Base-by-base conservation (phyloP, 169 alveolate species). In the Plasmodium chabaudi region DNA sequence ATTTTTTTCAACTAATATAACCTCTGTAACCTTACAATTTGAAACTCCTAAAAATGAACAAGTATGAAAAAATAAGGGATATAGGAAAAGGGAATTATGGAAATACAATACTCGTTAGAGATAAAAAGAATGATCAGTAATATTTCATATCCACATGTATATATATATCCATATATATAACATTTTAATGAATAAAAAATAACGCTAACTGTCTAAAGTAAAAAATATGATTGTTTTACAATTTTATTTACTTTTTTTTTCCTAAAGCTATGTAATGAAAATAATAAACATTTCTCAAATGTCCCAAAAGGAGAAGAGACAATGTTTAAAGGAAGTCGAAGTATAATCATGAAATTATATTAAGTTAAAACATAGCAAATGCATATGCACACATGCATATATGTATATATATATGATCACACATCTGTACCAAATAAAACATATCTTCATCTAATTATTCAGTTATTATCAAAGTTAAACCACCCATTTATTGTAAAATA, bases 401-500 rank as follows among this genome's bases (percentile, higher is more conserved):
- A 61, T 44, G 1, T 17, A 34, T 5, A 5, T 65, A 5, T 42
- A 49, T 46, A 19, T 23, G 9, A 17, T 15, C 9, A 17, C 5
- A 5, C 27, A 57, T 57, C 1, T 5, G 17, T 17, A n/a, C n/a
- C 27, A 5, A 2, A 17, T 57, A 9, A 9, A 17, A 12, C 2
- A 23, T 17, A 9, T 57, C 25, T 57, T 57, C 10, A 12, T 53
- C 49, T 5, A 34, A 34, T 34, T 3, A 34, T 34, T 51, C 74
- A 94, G 96, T 55, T 94, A 17, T 79, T 92, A 39, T 89, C 95
- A 23, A 92, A 90, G 55, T 69, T 94, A 10, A 87, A 90, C 75
- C 96, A 94, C 69, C 98, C 97, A 1, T 95, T 94, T 92, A 96
- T 96, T 27, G 97, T 96, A 3, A 93, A 95, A 75, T 96, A 96